Base-by-base conservation (phyloP, 441 rosid species). In the Bocquillonia castaneifolia region DNA sequence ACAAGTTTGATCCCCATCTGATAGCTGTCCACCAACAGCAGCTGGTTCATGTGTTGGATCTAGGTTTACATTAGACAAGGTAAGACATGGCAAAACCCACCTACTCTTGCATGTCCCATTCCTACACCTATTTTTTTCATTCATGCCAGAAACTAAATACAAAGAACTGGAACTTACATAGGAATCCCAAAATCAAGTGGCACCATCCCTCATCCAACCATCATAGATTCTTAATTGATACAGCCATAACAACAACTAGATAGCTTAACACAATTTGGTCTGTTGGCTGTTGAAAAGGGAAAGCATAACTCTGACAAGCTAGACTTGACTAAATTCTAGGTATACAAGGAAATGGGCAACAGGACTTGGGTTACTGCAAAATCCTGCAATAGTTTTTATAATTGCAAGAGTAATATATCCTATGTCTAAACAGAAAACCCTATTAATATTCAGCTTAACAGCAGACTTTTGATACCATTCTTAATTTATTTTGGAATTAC, bases 331-430 rank as follows among this genome's bases (percentile, higher is more conserved):
- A n/a, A 48, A 64, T 48, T 50, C 45, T 50, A n/a, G 47, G 57
- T 20, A 64, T 50, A 47, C 58, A 64, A 13, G 28, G 37, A 42
- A 22, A 48, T 10, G 10, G 39, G 50, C 39, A 44, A n/a, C 47
- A 34, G 1, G 18, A 59, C 2, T 37, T 22, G 2, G n/a, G 15
- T 31, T 10, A 9, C 39, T 63, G 37, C 54, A 26, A 29, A 2
- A 58, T 58, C 13, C 36, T 58, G 63, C 63, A n/a, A 58, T 58
- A 17, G 10, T 47, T 60, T 60, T 39, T 13, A 17, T 25, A 10
- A 28, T 17, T 48, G 23, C 22, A 47, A 29, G 55, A 47, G 42
- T 10, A 20, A 29, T 10, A 63, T n/a, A 63, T 29, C 39, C 12
- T 48, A 10, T 10, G 32, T 6, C 9, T 23, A 47, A 29, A 63